Base-by-base conservation (phyloP, 805 yeast species). In the Clavispora vitiphila region DNA sequence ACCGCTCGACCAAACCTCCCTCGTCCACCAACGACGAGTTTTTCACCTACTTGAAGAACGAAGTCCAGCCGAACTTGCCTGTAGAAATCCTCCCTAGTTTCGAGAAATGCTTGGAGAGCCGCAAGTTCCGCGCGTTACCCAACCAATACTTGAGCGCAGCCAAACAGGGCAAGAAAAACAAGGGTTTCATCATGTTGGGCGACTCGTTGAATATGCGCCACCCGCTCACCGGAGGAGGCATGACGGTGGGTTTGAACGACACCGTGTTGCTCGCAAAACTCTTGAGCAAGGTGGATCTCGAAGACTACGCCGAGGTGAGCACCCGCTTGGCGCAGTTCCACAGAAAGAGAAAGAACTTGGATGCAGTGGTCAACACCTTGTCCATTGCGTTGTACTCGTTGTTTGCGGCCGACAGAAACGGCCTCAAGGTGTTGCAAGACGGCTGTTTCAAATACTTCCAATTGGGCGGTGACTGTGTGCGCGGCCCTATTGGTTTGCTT, bases 141-240 rank as follows among this genome's bases (percentile, higher is more conserved):
- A 90, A 89, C 64, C 95, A 93, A 53, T 93, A 77, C 64, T 70
- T 93, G 38, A 77, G 95, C 19, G 97, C 97, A 1, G 72, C 77
- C 42, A 71, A 72, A 38, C 90, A 88, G 58, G 70, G 69, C 22
- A 29, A 11, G 19, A 35, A 41, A 10, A 72, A 78, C 34, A 81
- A 80, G 9, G 99, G 99, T 10, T 67, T 88, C 36, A 71, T 93
- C 27, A 74, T 91, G 51, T 59, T 93, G 26, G 99, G 99, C 37
- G 99, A 93, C 61, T 86, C 99, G 2, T 72, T 90, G 53, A 93
- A 93, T 62, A 93, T 93, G 97, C 77, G 99, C 61, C 99, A 93
- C 61, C 99, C 99, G 21, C 76, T 93, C 47, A 93, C 98, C 1
- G 99, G 99, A 40, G 99, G 99, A 49, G 99, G 99, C 47, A 93